Evolutionary conservation across 495 filamentous ascomycete genomes (phyloP), one percentile per base, ranked within the genome.

Genomic region (Trichocladium uniseriatum): DNA sequence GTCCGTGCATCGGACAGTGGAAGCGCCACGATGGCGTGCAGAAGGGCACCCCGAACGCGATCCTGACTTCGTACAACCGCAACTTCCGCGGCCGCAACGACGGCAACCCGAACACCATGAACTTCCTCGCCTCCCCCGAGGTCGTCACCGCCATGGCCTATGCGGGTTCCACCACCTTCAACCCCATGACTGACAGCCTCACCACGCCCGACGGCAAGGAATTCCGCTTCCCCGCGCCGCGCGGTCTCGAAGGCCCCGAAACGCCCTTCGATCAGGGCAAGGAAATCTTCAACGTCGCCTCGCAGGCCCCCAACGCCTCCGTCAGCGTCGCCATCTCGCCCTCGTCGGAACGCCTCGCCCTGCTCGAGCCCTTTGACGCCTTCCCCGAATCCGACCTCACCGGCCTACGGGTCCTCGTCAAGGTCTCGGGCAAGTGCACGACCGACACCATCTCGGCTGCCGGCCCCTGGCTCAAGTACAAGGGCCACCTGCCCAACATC

Each of bases 81-180:
- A 98, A 98, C 71, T 98, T 98, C 77, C 87, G 84, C 51, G 91
- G 88, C 47, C 86, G 92, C 45, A 98, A 98, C 64, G 92, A 98
- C 60, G 92, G 92, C 53, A 97, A 97, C 73, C 82, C 84, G 10
- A 78, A 81, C 18, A 98, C 92, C 28, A 95, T 96, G 91, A 97
- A 97, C 75, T 98, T 98, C 74, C 79, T 98, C 32, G 90, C 92
- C 11, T 92, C 87, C 2, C 92, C 92, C 3, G 92, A 98, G 65
- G 78, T 98, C 31, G 94, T 98, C 52, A 98, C 92, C 1, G 91
- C 92, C 7, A 89, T 98, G 81, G 78, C 85, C 28, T 97, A 94
- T 65, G 83, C 91, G 20, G 92, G 92, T 44, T 79, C 75, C 52
- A 97, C 91, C 20, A 92, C 87, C 50, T 98, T 98, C 75, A 97